A percentile compares a stretch with the other conserved stretches of the same genome.
These are phyloP conservation scores for Crithidia acanthocephali DNA, from an alignment of 208 protist species.

Conservation along the genomic window DNA sequence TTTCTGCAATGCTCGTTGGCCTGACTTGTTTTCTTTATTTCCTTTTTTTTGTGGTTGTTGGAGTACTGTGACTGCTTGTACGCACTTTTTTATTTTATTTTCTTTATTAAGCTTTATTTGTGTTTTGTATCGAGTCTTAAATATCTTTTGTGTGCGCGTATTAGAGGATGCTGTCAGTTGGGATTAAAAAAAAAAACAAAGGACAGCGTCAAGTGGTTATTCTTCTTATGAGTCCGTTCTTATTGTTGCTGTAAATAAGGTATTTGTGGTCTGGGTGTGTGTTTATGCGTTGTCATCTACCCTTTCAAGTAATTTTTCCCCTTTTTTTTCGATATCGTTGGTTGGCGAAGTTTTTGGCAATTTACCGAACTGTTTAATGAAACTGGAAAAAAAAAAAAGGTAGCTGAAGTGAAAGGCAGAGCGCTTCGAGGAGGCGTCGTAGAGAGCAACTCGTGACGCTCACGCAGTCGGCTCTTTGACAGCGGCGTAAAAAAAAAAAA, in stretches of 20 bases:
- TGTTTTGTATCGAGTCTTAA: neutral
- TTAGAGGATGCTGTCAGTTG: neutral
- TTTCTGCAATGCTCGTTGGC: too few species aligned
- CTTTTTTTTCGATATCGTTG: neutral
- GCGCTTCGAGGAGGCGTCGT: too few species aligned
- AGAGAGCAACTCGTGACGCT: too few species aligned
- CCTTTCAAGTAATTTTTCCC: neutral
- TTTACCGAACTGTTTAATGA: slow-evolving; percentile 14
- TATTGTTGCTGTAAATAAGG: neutral
- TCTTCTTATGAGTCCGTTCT: neutral
- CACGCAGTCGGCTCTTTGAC: too few species aligned
- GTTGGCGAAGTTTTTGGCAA: slow-evolving; percentile 1
- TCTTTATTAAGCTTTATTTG: neutral
- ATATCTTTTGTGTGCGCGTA: neutral
- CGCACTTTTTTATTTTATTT: slow-evolving; percentile 8
- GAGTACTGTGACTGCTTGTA: neutral
- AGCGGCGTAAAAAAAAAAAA: too few species aligned
- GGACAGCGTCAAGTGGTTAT: neutral
- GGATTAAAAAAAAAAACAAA: neutral
- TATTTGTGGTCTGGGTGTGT: neutral
- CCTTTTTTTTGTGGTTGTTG: neutral
- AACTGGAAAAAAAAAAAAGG: neutral
- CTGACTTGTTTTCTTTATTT: too few species aligned
- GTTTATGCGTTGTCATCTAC: neutral
- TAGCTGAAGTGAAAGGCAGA: neutral